A percentile compares a stretch with the other conserved stretches of the same genome.
Evolutionary conservation across 805 yeast genomes (phyloP).

Genomic region (Martiniozyma abietophila): DNA sequence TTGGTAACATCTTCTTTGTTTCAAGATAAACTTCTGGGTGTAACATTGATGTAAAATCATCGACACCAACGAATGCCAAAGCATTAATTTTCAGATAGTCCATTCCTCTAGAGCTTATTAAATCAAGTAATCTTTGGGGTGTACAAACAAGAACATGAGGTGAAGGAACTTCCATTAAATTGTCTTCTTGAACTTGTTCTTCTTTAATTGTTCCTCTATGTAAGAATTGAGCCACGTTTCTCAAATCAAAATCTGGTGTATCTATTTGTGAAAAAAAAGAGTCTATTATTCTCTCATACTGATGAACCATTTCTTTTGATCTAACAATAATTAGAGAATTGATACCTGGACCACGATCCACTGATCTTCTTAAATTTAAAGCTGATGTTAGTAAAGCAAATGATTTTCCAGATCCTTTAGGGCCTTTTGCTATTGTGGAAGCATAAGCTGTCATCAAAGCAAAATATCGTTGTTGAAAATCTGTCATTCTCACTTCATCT

Average conservation of each 20-base stretch:
- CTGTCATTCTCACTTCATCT: slow-evolving; percentile 16
- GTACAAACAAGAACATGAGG: slow-evolving; percentile 29
- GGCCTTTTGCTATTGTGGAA: slow-evolving; percentile 25
- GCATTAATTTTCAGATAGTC: slow-evolving; percentile 22
- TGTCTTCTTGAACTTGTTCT: slow-evolving; percentile 20
- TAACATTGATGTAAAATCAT: slow-evolving; percentile 27
- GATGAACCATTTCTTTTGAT: slow-evolving; percentile 19
- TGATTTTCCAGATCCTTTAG: slow-evolving; percentile 26
- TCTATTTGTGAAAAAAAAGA: slow-evolving; percentile 9
- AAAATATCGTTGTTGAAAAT: slow-evolving; percentile 23
- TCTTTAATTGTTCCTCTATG: slow-evolving; percentile 20
- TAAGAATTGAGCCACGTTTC: slow-evolving; percentile 23
- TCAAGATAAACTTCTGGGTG: slow-evolving; percentile 14
- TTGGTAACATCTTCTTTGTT: slow-evolving; percentile 18
- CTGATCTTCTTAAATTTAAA: slow-evolving; percentile 17
- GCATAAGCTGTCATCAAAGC: slow-evolving; percentile 19
- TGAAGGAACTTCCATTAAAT: slow-evolving; percentile 15
- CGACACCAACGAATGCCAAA: slow-evolving; percentile 24
- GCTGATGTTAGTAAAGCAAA: slow-evolving; percentile 22
- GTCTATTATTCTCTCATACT: slow-evolving; percentile 15
- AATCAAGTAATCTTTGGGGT: slow-evolving; percentile 29
- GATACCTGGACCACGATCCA: slow-evolving; percentile 21
- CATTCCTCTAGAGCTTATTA: slow-evolving; percentile 26
- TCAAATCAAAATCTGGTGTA: neutral
- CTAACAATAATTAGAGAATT: slow-evolving; percentile 25